Conservation (phyloP, 2,329 filamentous ascomycete species). For the Stachybotrys chlorohalonatus region DNA sequence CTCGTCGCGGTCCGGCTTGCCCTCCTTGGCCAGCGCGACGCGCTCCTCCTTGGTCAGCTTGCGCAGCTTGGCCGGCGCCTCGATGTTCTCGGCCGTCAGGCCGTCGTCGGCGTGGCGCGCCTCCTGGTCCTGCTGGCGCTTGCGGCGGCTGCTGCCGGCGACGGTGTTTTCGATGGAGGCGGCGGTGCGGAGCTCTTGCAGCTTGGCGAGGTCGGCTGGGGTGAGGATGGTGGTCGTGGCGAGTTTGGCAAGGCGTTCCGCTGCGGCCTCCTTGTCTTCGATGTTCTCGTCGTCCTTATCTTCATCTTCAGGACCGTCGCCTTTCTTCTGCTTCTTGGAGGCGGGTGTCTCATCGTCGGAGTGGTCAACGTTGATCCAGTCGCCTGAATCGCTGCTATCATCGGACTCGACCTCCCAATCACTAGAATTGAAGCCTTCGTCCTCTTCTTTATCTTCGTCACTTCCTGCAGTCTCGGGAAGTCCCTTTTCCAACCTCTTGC, state of each 20-base stretch:
- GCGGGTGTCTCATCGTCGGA: constrained; percentile 66
- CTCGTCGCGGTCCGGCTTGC: constrained; percentile 66
- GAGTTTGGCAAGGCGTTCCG: constrained; percentile 56
- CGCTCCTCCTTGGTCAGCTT: constrained; percentile 88
- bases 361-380: constrained; percentile 90
- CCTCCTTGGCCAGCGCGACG: constrained; percentile 72
- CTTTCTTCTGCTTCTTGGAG: constrained; percentile 33
- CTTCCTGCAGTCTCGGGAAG: constrained; percentile 53
- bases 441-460: constrained; percentile 52
- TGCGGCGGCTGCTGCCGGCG: constrained; percentile 28
- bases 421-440: constrained; percentile 43
- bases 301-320: constrained; percentile 13
- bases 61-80: constrained; percentile 70
- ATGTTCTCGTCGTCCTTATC: constrained; percentile 32
- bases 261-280: constrained; percentile 32
- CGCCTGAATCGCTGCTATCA: constrained; percentile 63
- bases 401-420: constrained; percentile 55
- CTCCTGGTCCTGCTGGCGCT: constrained; percentile 35
- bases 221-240: constrained; percentile 94
- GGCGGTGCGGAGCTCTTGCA: constrained; percentile 74
- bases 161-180: constrained; percentile 60
- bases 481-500: constrained; percentile 61
- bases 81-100: constrained; percentile 84
- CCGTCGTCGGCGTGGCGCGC: constrained; percentile 74
- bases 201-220: constrained; percentile 89